Conservation (phyloP, 768 basidiomycete genomes). For the Neoboletus magnificus region DNA sequence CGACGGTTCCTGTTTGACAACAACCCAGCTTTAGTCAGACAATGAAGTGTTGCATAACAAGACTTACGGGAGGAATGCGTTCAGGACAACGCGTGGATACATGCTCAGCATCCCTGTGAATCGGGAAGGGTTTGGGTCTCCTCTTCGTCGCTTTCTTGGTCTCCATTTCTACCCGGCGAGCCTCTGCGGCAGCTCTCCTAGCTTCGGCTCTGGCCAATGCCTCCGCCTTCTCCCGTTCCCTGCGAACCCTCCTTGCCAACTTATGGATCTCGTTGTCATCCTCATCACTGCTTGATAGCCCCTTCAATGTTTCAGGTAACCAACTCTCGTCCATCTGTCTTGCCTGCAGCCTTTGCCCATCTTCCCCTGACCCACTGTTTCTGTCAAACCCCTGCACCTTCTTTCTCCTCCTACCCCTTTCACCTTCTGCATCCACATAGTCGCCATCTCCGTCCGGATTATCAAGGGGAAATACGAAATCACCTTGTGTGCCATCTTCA, state of each 20-base stretch:
- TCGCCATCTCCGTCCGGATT: constrained; percentile 26
- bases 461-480: constrained; percentile 24
- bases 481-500: constrained; percentile 32
- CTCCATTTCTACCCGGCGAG: constrained; percentile 10
- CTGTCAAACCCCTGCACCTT: constrained; percentile 1
- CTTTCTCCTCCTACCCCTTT: constrained; percentile 10
- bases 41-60: neutral
- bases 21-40: neutral
- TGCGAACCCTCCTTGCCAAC: constrained; percentile 34
- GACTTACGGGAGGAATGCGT: constrained; percentile 13
- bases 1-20: constrained; percentile 6
- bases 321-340: constrained; percentile 12
- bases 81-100: neutral
- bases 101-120: constrained; percentile 2
- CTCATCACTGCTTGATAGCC: constrained; percentile 41
- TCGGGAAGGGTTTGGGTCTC: constrained; percentile 27
- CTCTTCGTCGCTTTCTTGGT: constrained; percentile 16
- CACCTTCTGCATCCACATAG: constrained; percentile 19
- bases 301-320: constrained; percentile 38
- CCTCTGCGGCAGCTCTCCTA: constrained; percentile 14
- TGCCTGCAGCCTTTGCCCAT: neutral
- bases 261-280: constrained; percentile 35
- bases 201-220: constrained; percentile 17
- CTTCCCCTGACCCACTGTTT: neutral
- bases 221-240: constrained; percentile 25